These are phyloP conservation scores for Mycothermus thermophilus DNA, from an alignment of 495 filamentous ascomycete species.

Conservation along the genomic window DNA sequence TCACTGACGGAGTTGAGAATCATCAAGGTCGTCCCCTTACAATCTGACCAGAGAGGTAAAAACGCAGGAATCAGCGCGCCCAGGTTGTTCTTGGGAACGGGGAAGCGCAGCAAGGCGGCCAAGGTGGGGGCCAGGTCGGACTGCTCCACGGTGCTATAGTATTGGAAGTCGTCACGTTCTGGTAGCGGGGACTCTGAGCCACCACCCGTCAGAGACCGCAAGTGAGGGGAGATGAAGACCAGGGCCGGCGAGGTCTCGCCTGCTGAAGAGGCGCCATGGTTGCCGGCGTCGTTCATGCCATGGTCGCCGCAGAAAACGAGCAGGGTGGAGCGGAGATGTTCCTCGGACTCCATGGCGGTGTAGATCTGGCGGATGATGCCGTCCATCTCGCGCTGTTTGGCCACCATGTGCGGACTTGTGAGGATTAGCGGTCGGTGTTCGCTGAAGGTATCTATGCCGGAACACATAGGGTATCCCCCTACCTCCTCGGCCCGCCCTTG, in stretches of 20 bases:
- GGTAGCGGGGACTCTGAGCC: slow-evolving; percentile 31
- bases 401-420: slow-evolving; percentile 68
- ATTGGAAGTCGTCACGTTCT: slow-evolving; percentile 51
- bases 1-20: too few species aligned
- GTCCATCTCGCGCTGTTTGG: slow-evolving; percentile 95
- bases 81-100: slow-evolving; percentile 81
- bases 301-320: slow-evolving; percentile 88
- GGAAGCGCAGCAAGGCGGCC: slow-evolving; percentile 75
- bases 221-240: slow-evolving; percentile 79
- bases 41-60: slow-evolving; percentile 56
- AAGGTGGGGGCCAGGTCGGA: slow-evolving; percentile 85
- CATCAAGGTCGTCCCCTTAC: too few species aligned
- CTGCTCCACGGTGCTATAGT: slow-evolving; percentile 75
- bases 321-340: slow-evolving; percentile 62
- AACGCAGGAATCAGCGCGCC: slow-evolving; percentile 76
- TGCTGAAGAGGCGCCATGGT: slow-evolving; percentile 83
- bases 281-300: slow-evolving; percentile 97
- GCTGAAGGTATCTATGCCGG: too few species aligned
- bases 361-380: slow-evolving; percentile 62
- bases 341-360: slow-evolving; percentile 50
- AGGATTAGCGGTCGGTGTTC: slow-evolving; percentile 10
- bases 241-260: slow-evolving; percentile 90
- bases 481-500: slow-evolving; percentile 84
- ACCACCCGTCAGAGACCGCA: slow-evolving; percentile 39
- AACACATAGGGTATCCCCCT: slow-evolving; percentile 1